Conservation (phyloP, 2,329 filamentous ascomycete species). For the Alternaria ventricosa region DNA sequence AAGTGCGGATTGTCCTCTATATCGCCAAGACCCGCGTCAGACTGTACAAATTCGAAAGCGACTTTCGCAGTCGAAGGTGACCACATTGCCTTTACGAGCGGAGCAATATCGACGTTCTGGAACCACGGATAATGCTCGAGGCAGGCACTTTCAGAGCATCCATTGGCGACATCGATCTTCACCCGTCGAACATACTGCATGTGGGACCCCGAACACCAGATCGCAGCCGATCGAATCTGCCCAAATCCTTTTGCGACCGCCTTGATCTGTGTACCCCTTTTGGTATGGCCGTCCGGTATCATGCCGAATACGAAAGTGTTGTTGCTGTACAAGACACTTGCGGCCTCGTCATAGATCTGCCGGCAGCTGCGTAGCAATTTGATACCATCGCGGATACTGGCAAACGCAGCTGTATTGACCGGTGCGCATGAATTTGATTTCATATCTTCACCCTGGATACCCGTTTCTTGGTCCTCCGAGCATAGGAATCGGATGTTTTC, state of each 20-base stretch:
- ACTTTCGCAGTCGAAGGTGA: not conserved
- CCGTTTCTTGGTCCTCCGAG: not conserved
- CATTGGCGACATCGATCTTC: not conserved
- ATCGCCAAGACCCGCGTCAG: not conserved
- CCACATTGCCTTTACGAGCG: not conserved
- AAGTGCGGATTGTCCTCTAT: not conserved
- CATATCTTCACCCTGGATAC: too few relatives aligned
- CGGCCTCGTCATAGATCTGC: not conserved
- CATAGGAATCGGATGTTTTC: not conserved
- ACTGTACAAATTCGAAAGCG: not conserved
- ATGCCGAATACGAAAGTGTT: not conserved
- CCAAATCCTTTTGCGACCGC: too few relatives aligned
- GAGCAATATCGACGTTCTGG: too few relatives aligned
- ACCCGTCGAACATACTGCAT: not conserved
- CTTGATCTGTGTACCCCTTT: too few relatives aligned
- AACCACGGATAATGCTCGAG: too few relatives aligned
- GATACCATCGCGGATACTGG: not conserved
- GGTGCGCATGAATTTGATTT: not conserved
- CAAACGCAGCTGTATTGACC: not conserved
- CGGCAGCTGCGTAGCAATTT: not conserved
- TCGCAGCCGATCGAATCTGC: not conserved
- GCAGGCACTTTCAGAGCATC: not conserved
- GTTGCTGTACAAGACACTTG: not conserved
- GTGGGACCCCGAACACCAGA: not conserved
- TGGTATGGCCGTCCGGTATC: too few relatives aligned